Percentiles rank a stretch among this genome's conserved stretches.
These are phyloP conservation scores for Tephrocybe sp. DNA, from an alignment of 768 basidiomycete genomes.

Conservation along the genomic window DNA sequence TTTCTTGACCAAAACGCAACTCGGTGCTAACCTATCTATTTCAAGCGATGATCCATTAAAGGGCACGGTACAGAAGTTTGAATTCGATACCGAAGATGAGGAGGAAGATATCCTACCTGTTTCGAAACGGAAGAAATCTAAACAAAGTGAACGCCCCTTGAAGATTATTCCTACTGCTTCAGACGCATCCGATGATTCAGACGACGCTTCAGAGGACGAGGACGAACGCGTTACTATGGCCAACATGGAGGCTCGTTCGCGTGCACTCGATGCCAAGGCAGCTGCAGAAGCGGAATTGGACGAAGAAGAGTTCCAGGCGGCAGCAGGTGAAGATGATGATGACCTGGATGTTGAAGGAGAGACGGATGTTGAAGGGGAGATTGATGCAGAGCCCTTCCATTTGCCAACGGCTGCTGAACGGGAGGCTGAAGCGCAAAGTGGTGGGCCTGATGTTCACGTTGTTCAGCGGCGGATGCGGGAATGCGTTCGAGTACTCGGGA, in stretches of 20 bases:
- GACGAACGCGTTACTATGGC: conserved; percentile 62
- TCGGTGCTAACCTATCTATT: conserved; percentile 9
- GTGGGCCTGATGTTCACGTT: conserved; percentile 68
- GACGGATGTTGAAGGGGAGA: conserved; percentile 46
- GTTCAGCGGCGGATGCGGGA: conserved; percentile 80
- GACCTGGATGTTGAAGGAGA: conserved; percentile 41
- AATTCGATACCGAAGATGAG: conserved; percentile 62
- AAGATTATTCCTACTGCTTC: conserved; percentile 52
- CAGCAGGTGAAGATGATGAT: conserved; percentile 43
- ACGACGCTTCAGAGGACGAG: conserved; percentile 45
- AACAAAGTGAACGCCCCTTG: conserved; percentile 43
- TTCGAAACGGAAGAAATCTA: conserved; percentile 47
- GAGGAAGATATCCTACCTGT: conserved; percentile 29
- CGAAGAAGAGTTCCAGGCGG: conserved; percentile 61
- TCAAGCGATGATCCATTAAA: conserved; percentile 48
- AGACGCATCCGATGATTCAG: conserved; percentile 47
- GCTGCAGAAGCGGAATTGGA: conserved; percentile 69
- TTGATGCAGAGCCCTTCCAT: conserved; percentile 49
- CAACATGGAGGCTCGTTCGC: conserved; percentile 81
- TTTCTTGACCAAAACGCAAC: not conserved
- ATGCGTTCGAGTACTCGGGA: conserved; percentile 67
- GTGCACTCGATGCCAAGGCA: conserved; percentile 68
- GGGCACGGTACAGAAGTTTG: conserved; percentile 56
- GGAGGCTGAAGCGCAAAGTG: conserved; percentile 65
- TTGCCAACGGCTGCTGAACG: conserved; percentile 71